Evolutionary conservation across 352 stramenopile species (phyloP), one percentile per base, ranked within the genome.

Genomic region (Globisporangium megalacanthum): DNA sequence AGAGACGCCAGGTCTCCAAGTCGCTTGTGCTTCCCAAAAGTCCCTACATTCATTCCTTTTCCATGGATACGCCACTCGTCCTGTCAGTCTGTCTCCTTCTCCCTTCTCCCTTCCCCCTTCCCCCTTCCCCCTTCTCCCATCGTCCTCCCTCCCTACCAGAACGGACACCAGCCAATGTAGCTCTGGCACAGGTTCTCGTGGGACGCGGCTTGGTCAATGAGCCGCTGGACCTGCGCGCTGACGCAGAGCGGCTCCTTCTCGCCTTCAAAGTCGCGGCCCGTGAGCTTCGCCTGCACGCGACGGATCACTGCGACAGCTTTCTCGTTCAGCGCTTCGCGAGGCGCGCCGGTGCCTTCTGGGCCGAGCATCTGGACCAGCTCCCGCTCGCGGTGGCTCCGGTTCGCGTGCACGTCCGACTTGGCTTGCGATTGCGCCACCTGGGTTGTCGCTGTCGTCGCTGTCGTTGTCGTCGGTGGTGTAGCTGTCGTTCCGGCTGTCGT

Each of bases 271-370:
- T 99, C 98, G 11, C 95, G 95, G 5, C 98, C 98, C 9, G 92
- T 98, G 29, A 99, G 86, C 72, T 99, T 99, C 57, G 98, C 94
- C 65, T 99, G 95, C 42, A 99, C 96, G n/a, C 98, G 89, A 46
- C 86, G 79, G 67, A 99, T 98, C 47, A 99, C 97, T 10, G 96
- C 96, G 17, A 99, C 80, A 0, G 96, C 96, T 64, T 97, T 95
- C 65, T 98, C 92, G 71, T 99, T 98, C 52, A 98, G 72, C 19
- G 88, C 88, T 59, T 98, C 94, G 49, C 70, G 71, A 15, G 88
- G 86, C 2, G 86, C 84, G 6, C 68, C 83, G 0, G 79, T 75
- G 22, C 88, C 89, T 64, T 96, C 89, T 0, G 82, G 83, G 1
- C 89, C 89, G 3, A 96, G 54, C 22, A 81, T 77, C 52, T 77